Evolutionary conservation across 345 rosid species (phyloP).

Genomic region (Brassica incana): DNA sequence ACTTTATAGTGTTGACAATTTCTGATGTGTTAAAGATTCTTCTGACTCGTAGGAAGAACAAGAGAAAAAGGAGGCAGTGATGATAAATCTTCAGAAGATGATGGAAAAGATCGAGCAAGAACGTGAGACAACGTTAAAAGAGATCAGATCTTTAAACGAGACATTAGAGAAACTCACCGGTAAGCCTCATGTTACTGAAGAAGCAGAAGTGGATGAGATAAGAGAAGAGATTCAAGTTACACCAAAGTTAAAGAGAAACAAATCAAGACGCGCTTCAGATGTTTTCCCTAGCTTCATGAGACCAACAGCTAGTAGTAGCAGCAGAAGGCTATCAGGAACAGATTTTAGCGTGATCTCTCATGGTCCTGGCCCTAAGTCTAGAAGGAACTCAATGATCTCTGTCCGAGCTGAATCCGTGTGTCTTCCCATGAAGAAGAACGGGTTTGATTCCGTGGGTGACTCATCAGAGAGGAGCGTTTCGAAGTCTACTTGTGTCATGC

Average conservation of each 20-base stretch:
- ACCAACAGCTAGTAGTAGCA: constrained; percentile 69
- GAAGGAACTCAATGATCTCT: constrained; percentile 47
- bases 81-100: constrained; percentile 50
- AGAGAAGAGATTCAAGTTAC: constrained; percentile 38
- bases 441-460: constrained; percentile 37
- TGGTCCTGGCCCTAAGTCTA: constrained; percentile 26
- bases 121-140: constrained; percentile 41
- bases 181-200: constrained; percentile 36
- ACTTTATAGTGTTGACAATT: constrained; percentile 16
- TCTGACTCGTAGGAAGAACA: constrained; percentile 51
- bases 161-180: constrained; percentile 50
- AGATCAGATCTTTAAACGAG: constrained; percentile 45
- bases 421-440: constrained; percentile 48
- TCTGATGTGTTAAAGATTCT: constrained; percentile 5
- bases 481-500: constrained; percentile 51
- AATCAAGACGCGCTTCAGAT: constrained; percentile 43
- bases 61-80: constrained; percentile 48
- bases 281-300: constrained; percentile 70
- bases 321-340: constrained; percentile 50
- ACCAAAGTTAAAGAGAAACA: constrained; percentile 25
- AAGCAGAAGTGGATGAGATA: constrained; percentile 35
- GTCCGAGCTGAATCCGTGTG: constrained; percentile 58
- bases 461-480: constrained; percentile 55
- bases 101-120: constrained; percentile 57
- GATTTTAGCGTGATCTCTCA: constrained; percentile 34